phyloP scores from a whole-genome alignment of 2,329 filamentous ascomycete genomes.

The Penicillium sp. region DNA sequence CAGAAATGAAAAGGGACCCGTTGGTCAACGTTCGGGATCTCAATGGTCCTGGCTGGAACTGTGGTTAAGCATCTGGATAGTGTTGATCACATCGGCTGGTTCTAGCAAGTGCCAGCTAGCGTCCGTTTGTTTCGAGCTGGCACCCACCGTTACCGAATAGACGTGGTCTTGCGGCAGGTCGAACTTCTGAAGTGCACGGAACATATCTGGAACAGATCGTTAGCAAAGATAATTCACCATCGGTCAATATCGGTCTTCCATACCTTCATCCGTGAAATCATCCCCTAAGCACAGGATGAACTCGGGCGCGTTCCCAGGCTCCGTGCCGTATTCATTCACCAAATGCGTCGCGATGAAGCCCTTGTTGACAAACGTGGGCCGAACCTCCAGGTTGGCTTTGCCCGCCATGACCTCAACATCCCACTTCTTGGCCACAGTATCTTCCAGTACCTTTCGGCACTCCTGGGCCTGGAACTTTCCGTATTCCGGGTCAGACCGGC shows the following conservation, averaged over 20 bases:
- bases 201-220: constrained; percentile 60
- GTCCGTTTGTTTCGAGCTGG: constrained; percentile 86
- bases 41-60: constrained; percentile 32
- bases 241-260: constrained; percentile 14
- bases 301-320: constrained; percentile 63
- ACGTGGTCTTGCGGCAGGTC: constrained; percentile 65
- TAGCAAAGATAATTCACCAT: background rate
- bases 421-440: constrained; percentile 73
- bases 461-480: constrained; percentile 77
- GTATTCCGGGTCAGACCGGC: constrained; percentile 82
- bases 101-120: constrained; percentile 89
- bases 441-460: constrained; percentile 79
- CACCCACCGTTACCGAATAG: constrained; percentile 89
- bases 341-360: constrained; percentile 89
- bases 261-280: constrained; percentile 97
- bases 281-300: constrained; percentile 92
- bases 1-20: background rate
- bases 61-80: constrained; percentile 56
- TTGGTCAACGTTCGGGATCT: background rate
- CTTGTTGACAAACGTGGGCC: constrained; percentile 98
- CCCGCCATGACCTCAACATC: constrained; percentile 96
- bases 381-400: constrained; percentile 94
- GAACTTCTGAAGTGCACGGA: constrained; percentile 70
- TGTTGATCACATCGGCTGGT: constrained; percentile 80
- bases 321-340: constrained; percentile 67